Conservation (phyloP, 2,329 filamentous ascomycete species). For the Venturia nashicola region DNA sequence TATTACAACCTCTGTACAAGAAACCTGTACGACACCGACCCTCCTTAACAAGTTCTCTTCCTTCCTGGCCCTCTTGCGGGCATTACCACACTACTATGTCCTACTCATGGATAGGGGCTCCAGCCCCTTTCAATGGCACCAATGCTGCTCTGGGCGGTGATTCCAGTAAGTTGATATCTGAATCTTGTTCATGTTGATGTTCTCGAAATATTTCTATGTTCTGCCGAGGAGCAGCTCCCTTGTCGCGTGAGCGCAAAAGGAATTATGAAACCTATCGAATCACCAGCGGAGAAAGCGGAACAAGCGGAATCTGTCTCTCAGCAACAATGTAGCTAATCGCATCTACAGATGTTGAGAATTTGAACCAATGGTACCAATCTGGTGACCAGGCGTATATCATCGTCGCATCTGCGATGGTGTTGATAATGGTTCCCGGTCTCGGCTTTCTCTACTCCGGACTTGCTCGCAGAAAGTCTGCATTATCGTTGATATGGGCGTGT, state of each 20-base stretch:
- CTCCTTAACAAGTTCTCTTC: neutral
- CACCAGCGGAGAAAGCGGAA: neutral
- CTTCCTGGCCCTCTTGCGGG: neutral
- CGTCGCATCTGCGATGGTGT: conserved; percentile 77
- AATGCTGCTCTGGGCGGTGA: conserved; percentile 58
- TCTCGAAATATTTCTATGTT: neutral
- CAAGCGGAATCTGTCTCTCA: neutral
- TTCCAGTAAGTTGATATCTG: conserved; percentile 49
- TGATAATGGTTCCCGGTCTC: conserved; percentile 94
- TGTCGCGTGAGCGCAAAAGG: neutral
- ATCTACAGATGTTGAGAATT: conserved; percentile 58
- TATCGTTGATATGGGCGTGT: conserved; percentile 94
- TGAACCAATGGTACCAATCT: conserved; percentile 90
- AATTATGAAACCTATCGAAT: neutral
- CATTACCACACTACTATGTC: conserved; percentile 25
- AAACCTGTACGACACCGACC: neutral
- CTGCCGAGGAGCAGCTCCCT: neutral
- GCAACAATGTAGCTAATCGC: conserved; percentile 1
- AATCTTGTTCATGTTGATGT: neutral
- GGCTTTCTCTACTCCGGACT: conserved; percentile 96
- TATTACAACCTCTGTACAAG: neutral
- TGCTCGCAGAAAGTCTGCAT: conserved; percentile 90
- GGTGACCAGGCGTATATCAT: conserved; percentile 94
- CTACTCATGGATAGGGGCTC: conserved; percentile 35
- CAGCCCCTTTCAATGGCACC: conserved; percentile 38